Conservation (phyloP, 2,329 filamentous ascomycete genomes). For the Calonectria pteridis region DNA sequence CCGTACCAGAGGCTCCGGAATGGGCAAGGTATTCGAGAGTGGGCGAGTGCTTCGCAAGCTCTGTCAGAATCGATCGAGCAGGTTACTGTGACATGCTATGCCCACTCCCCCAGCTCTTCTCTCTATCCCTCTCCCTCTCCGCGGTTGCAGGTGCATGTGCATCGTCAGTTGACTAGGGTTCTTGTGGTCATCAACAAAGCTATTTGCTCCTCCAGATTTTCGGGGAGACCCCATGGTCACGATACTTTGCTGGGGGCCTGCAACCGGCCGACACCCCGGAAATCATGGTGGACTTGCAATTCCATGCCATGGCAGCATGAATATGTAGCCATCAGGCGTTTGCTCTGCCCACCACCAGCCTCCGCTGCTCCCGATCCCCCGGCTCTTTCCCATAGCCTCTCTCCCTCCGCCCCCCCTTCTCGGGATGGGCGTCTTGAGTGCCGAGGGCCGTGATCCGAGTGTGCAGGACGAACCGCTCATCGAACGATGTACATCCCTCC, state of each 20-base stretch:
- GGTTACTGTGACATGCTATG: conserved; percentile 8
- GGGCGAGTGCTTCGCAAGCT: conserved; percentile 11
- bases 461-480: conserved; percentile 32
- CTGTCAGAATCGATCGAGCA: background rate
- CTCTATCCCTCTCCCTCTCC: background rate
- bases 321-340: conserved; percentile 38
- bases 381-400: background rate
- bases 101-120: conserved; percentile 20
- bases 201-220: conserved; percentile 21
- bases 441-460: conserved; percentile 41
- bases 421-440: conserved; percentile 28
- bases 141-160: background rate
- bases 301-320: conserved; percentile 21
- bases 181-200: conserved; percentile 1
- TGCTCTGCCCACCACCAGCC: conserved; percentile 22
- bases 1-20: conserved; percentile 6
- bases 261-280: background rate
- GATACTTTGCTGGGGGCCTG: conserved; percentile 3
- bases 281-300: conserved; percentile 20
- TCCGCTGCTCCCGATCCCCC: conserved; percentile 19
- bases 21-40: background rate
- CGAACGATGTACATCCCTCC: conserved; percentile 33
- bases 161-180: background rate
- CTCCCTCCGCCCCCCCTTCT: background rate
- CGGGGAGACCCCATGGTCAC: background rate